Conservation (phyloP, 23 red algal genomes). For the Gracilariopsis chorda region DNA sequence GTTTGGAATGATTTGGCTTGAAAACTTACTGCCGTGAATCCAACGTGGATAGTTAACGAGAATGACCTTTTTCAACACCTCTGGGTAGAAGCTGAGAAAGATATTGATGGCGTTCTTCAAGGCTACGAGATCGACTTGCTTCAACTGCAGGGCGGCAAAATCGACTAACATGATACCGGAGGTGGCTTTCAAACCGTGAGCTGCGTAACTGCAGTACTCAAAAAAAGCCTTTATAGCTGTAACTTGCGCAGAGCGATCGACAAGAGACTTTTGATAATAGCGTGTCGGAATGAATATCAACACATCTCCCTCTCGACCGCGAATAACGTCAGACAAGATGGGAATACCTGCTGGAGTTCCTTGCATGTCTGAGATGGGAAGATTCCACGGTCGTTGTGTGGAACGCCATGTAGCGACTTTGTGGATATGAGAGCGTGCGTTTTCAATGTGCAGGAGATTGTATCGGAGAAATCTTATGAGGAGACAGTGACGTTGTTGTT, state of each 20-base stretch:
- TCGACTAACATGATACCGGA: conserved; percentile 19
- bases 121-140: conserved; percentile 16
- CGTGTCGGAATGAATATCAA: conserved; percentile 8
- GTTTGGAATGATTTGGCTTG: neutral
- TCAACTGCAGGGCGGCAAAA: conserved; percentile 26
- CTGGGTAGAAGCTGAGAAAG: conserved; percentile 31
- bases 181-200: neutral
- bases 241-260: neutral
- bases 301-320: conserved; percentile 9
- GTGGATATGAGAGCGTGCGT: neutral
- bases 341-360: conserved; percentile 14
- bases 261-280: neutral
- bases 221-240: conserved; percentile 36
- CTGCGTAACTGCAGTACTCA: neutral
- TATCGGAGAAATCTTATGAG: conserved; percentile 23
- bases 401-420: conserved; percentile 19
- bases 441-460: conserved; percentile 18
- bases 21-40: conserved; percentile 58
- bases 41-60: conserved; percentile 46
- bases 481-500: neutral
- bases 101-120: conserved; percentile 26
- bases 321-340: neutral
- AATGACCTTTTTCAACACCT: conserved; percentile 29
- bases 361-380: neutral
- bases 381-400: conserved; percentile 15